These are phyloP conservation scores for Candida corydali DNA, from an alignment of 805 yeast species.

Conservation along the genomic window DNA sequence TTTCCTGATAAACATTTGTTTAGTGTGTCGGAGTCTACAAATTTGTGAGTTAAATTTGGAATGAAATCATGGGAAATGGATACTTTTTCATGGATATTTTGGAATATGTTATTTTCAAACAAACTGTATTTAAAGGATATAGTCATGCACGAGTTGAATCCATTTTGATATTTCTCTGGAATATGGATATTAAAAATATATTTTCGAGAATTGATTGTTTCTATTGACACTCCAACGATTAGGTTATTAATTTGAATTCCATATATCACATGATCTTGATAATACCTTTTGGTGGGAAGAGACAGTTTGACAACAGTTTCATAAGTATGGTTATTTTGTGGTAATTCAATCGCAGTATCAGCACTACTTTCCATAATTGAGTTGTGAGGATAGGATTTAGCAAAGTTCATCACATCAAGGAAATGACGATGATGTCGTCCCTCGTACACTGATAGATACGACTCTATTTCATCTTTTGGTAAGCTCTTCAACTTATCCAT, in stretches of 20 bases:
- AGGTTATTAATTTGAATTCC: constrained; percentile 18
- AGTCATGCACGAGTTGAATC: constrained; percentile 38
- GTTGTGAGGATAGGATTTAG: constrained; percentile 31
- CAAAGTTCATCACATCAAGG: constrained; percentile 26
- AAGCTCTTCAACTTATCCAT: constrained; percentile 12
- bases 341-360: constrained; percentile 6
- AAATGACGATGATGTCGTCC: constrained; percentile 20
- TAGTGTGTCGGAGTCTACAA: constrained; percentile 17
- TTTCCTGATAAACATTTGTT: constrained; percentile 27
- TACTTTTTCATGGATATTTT: constrained; percentile 18
- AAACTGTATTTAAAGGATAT: constrained; percentile 32
- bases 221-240: constrained; percentile 32
- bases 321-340: neutral
- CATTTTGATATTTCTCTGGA: constrained; percentile 24
- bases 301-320: neutral
- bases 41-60: constrained; percentile 18
- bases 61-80: constrained; percentile 27
- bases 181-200: constrained; percentile 36
- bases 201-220: constrained; percentile 31
- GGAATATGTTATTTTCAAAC: constrained; percentile 30
- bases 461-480: constrained; percentile 23
- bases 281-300: constrained; percentile 20
- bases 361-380: constrained; percentile 10
- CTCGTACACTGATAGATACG: constrained; percentile 29
- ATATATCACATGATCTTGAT: constrained; percentile 28